These are phyloP conservation scores for Naumovozyma dairenensis DNA, from an alignment of 805 yeast species.

Conservation along the genomic window DNA sequence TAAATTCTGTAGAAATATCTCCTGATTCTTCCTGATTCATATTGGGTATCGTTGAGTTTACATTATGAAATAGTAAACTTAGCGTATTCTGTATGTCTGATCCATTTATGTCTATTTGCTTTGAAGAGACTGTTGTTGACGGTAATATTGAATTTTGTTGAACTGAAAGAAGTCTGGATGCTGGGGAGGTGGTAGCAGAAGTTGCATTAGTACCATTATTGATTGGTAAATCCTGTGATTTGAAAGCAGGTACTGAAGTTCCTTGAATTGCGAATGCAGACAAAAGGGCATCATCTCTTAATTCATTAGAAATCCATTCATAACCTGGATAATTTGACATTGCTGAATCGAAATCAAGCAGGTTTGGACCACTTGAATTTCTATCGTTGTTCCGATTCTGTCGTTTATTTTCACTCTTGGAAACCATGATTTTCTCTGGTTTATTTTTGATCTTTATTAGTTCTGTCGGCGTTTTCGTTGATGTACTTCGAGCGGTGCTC, in stretches of 20 bases:
- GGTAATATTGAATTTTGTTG: not conserved
- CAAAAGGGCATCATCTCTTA: conserved; percentile 3
- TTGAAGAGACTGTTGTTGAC: not conserved
- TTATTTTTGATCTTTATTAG: not conserved
- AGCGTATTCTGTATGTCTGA: not conserved
- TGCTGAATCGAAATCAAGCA: not conserved
- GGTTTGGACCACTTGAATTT: not conserved
- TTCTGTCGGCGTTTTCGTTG: not conserved
- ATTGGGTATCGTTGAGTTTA: not conserved
- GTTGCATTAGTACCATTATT: not conserved
- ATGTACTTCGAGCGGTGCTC: not conserved
- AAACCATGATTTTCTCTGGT: not conserved
- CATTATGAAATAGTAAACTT: not conserved
- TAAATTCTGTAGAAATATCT: not conserved
- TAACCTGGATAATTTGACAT: conserved; percentile 7
- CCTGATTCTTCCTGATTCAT: too few species aligned
- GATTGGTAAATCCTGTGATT: not conserved
- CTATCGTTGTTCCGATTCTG: too few species aligned
- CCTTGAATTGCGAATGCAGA: conserved; percentile 6
- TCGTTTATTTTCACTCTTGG: not conserved
- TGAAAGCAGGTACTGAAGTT: not conserved
- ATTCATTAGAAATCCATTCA: conserved; percentile 6
- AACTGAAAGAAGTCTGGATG: not conserved
- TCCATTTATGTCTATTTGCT: not conserved
- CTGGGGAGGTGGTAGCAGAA: not conserved